These are phyloP conservation scores for Peltaster fructicola DNA, from an alignment of 2,329 filamentous ascomycete species.

Conservation along the genomic window DNA sequence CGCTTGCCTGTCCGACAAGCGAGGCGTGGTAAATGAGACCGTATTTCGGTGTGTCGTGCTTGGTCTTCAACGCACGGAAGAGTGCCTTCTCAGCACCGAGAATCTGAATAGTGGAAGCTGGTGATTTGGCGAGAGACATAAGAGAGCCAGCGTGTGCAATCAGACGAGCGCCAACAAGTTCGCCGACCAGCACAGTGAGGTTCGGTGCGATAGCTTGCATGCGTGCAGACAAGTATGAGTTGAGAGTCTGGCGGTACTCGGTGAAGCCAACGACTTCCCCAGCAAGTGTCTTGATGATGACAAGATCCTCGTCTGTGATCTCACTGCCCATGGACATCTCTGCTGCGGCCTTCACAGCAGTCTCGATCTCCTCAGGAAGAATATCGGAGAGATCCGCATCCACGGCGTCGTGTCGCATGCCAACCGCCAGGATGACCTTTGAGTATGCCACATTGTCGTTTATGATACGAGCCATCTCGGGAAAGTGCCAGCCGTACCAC, in stretches of 20 bases:
- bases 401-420: slow-evolving; percentile 67
- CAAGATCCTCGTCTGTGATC: slow-evolving; percentile 78
- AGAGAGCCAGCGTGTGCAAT: slow-evolving; percentile 91
- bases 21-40: slow-evolving; percentile 87
- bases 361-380: slow-evolving; percentile 87
- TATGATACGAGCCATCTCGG: slow-evolving; percentile 89
- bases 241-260: slow-evolving; percentile 75
- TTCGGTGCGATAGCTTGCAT: slow-evolving; percentile 98
- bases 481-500: slow-evolving; percentile 99
- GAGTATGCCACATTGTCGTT: slow-evolving; percentile 95
- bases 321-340: slow-evolving; percentile 98
- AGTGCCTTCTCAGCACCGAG: slow-evolving; percentile 96
- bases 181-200: slow-evolving; percentile 79
- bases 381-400: slow-evolving; percentile 69
- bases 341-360: slow-evolving; percentile 77
- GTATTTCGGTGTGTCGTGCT: slow-evolving; percentile 98
- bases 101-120: slow-evolving; percentile 92
- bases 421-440: slow-evolving; percentile 71
- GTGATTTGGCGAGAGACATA: slow-evolving; percentile 85
- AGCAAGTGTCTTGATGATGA: slow-evolving; percentile 80
- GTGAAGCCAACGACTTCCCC: slow-evolving; percentile 87
- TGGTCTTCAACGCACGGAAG: slow-evolving; percentile 95
- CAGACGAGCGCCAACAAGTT: slow-evolving; percentile 81
- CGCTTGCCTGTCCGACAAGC: slow-evolving; percentile 88
- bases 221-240: slow-evolving; percentile 73